These are phyloP conservation scores for Saposhnikovia divaricata DNA, from an alignment of 129 eudicot genomes.

Conservation along the genomic window DNA sequence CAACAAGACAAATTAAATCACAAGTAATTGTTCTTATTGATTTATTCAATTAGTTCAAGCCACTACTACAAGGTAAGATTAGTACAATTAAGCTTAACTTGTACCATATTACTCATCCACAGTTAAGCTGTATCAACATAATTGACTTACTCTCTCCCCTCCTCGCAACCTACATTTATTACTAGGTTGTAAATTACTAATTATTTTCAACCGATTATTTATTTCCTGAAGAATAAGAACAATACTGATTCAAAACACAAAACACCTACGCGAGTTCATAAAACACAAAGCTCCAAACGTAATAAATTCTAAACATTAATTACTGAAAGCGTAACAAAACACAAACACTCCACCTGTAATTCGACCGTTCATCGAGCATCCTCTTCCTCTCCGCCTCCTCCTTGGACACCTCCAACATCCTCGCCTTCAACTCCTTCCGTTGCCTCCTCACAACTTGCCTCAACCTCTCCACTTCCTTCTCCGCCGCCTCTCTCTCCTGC, in stretches of 20 bases:
- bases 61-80: background rate
- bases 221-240: background rate
- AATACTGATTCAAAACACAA: background rate
- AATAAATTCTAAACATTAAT: background rate
- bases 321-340: background rate
- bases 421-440: slow-evolving; percentile 73
- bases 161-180: background rate
- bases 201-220: background rate
- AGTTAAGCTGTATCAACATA: background rate
- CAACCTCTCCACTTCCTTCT: slow-evolving; percentile 86
- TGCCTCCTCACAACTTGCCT: slow-evolving; percentile 65
- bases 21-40: background rate
- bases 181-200: background rate
- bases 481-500: slow-evolving; percentile 68
- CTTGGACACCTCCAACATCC: slow-evolving; percentile 76
- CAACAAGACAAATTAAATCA: background rate
- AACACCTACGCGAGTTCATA: background rate
- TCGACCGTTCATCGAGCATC: slow-evolving; percentile 78
- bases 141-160: background rate
- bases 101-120: background rate
- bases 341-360: slow-evolving; percentile 40
- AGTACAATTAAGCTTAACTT: no score
- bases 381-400: slow-evolving; percentile 92
- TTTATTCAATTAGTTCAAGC: background rate
- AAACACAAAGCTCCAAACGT: background rate